These are phyloP conservation scores for Fusarium sp. DNA, from an alignment of 2,329 filamentous ascomycete genomes.

Conservation along the genomic window DNA sequence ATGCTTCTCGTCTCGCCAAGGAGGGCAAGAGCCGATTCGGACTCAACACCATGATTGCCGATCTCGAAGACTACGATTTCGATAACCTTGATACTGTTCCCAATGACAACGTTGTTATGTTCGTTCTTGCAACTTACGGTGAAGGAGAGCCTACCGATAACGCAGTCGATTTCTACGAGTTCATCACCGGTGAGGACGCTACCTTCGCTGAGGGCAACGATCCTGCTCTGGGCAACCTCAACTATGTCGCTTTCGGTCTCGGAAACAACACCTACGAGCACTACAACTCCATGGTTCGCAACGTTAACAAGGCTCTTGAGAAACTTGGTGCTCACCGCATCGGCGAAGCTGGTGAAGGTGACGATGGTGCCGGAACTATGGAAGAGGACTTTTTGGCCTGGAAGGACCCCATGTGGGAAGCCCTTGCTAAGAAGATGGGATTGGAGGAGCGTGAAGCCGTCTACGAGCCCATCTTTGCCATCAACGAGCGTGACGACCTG, in stretches of 20 bases:
- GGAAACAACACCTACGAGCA: slow-evolving; percentile 99
- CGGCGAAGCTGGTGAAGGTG: slow-evolving; percentile 90
- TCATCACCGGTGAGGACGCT: slow-evolving; percentile 84
- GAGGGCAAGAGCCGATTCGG: slow-evolving; percentile 97
- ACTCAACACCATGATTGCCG: slow-evolving; percentile 97
- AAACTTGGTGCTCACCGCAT: slow-evolving; percentile 87
- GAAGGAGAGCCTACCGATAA: slow-evolving; percentile 99
- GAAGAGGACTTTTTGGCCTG: slow-evolving; percentile 98
- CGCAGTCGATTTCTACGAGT: slow-evolving; percentile 98
- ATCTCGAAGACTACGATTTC: slow-evolving; percentile 97
- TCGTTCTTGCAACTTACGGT: slow-evolving; percentile 96
- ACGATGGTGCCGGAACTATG: slow-evolving; percentile 98
- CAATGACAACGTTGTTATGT: slow-evolving; percentile 91
- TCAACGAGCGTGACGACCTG: slow-evolving; percentile 80
- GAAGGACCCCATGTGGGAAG: slow-evolving; percentile 99
- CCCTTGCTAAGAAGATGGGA: slow-evolving; percentile 82
- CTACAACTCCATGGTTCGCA: slow-evolving; percentile 98
- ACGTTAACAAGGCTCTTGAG: slow-evolving; percentile 82
- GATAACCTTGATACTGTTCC: slow-evolving; percentile 92
- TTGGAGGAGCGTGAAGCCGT: slow-evolving; percentile 95
- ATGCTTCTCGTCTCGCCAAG: slow-evolving; percentile 94
- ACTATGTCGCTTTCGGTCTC: slow-evolving; percentile 94
- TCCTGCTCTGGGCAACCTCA: slow-evolving; percentile 81
- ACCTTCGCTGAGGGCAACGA: slow-evolving; percentile 81
- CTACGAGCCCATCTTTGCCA: slow-evolving; percentile 91